phyloP scores from a whole-genome alignment of 1,284 basidiomycete species.

The Fereydounia khargensis region DNA sequence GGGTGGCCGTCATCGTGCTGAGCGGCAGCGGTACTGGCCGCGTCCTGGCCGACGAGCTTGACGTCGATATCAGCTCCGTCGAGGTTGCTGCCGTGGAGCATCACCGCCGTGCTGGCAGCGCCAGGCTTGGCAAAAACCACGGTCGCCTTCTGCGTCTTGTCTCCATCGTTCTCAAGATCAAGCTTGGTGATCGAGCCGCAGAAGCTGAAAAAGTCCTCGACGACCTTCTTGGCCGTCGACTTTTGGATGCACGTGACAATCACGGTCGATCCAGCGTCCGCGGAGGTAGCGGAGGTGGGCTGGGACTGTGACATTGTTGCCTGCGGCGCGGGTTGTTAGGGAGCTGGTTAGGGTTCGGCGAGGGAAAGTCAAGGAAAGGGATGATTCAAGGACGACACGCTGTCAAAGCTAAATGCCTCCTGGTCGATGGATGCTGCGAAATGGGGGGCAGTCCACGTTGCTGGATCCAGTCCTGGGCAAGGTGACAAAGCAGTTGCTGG shows the following conservation, averaged over 20 bases:
- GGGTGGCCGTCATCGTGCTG: conserved; percentile 14
- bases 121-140: conserved; percentile 26
- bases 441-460: no score
- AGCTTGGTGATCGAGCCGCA: conserved; percentile 39
- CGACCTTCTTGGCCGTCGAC: conserved; percentile 32
- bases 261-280: conserved; percentile 12
- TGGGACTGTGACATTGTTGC: no score
- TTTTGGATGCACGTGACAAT: conserved; percentile 33
- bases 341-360: no score
- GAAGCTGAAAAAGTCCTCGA: conserved; percentile 51
- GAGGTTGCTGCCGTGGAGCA: conserved; percentile 45
- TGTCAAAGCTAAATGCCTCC: no score
- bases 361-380: no score
- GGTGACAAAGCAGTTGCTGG: no score
- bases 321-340: no score
- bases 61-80: conserved; percentile 39
- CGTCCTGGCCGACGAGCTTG: conserved; percentile 8
- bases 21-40: conserved; percentile 2
- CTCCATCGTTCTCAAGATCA: conserved; percentile 21
- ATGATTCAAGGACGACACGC: no score
- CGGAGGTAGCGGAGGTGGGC: background rate
- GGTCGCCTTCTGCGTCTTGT: conserved; percentile 17
- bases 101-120: conserved; percentile 40
- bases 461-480: no score
- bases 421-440: no score